Evolutionary conservation across 176 grass and related monocot genomes (phyloP).

Genomic region (Oryza glumipatula): DNA sequence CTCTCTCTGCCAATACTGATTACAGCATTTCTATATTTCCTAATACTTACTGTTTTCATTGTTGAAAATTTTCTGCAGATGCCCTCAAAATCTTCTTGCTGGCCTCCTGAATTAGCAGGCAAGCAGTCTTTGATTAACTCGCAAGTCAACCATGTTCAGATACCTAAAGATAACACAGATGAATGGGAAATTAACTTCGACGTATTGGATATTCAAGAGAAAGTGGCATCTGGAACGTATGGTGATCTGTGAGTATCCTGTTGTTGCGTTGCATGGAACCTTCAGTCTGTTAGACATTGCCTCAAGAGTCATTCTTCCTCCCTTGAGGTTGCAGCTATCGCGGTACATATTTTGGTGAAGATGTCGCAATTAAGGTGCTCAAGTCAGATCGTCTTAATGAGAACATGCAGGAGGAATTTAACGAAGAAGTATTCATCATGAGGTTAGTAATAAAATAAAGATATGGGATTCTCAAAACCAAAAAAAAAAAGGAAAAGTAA

Average conservation of each 20-base stretch:
- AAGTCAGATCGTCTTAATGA: slow-evolving; percentile 65
- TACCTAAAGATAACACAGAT: slow-evolving; percentile 68
- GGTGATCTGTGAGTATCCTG: slow-evolving; percentile 72
- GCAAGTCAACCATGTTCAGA: slow-evolving; percentile 50
- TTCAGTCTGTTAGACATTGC: not conserved
- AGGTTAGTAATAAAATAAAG: slow-evolving; percentile 42
- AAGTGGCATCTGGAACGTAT: slow-evolving; percentile 81
- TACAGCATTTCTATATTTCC: not conserved
- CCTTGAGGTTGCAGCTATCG: slow-evolving; percentile 51
- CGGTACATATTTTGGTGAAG: slow-evolving; percentile 71
- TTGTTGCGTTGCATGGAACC: not conserved
- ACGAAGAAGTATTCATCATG: slow-evolving; percentile 78
- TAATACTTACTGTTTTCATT: not conserved
- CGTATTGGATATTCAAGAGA: slow-evolving; percentile 56
- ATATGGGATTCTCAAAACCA: not conserved
- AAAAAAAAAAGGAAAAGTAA: not conserved
- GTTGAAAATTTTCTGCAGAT: slow-evolving; percentile 39
- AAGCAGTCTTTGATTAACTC: not conserved
- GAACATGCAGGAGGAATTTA: slow-evolving; percentile 77
- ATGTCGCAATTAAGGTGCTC: slow-evolving; percentile 81
- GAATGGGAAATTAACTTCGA: slow-evolving; percentile 75
- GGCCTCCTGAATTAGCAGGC: slow-evolving; percentile 46
- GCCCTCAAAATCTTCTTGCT: slow-evolving; percentile 42
- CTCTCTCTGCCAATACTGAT: not conserved
- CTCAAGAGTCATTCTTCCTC: not conserved